Evolutionary conservation across 2,329 filamentous ascomycete genomes (phyloP), one percentile per base, ranked within the genome.

Genomic region (Periconia macrospinosa): DNA sequence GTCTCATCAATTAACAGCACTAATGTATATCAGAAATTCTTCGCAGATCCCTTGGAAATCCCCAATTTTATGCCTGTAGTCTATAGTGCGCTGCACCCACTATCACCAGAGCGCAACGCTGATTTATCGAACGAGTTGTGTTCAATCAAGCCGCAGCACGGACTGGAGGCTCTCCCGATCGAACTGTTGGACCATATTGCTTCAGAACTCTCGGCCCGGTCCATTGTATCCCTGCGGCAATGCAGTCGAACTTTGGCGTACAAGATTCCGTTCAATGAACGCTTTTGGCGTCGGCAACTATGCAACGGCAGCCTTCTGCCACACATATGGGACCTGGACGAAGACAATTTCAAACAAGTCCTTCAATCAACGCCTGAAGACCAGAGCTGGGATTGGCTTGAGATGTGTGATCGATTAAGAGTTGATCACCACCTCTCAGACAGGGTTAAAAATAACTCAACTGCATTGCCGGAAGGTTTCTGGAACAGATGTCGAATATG

Each of bases 401-500:
- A 27, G 14, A 51, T 59, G 7, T 61, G 59, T 13, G 53, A 58
- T 33, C 49, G 62, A 11, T 52, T 67, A 18, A 57, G 52, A 23
- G 57, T 27, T 18, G 59, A 59, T 15, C 50, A 52, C n/a, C 59
- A 58, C n/a, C 55, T 56, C 6, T 35, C 58, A 5, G 50, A 44
- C 19, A 53, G 47, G 15, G 45, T 48, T 2, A 59, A 67, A 20
- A 30, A 49, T 14, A 48, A 55, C 17, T 43, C 61, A 3, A 52
- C 49, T 3, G 53, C 57, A 15, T 17, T 64, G 15, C 63, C 63
- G 1, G 49, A 57, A 14, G 60, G 62, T 15, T 55, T 65, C 30
- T 66, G 62, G 64, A 67, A 69, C 45, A 52, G 66, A 41, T 62
- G 59, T 30, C 58, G 66, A 23, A 67, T 69, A 11, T 68, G 65